Conservation (phyloP, 2,329 filamentous ascomycete genomes). For the Sclerotinia sclerotiorum region DNA sequence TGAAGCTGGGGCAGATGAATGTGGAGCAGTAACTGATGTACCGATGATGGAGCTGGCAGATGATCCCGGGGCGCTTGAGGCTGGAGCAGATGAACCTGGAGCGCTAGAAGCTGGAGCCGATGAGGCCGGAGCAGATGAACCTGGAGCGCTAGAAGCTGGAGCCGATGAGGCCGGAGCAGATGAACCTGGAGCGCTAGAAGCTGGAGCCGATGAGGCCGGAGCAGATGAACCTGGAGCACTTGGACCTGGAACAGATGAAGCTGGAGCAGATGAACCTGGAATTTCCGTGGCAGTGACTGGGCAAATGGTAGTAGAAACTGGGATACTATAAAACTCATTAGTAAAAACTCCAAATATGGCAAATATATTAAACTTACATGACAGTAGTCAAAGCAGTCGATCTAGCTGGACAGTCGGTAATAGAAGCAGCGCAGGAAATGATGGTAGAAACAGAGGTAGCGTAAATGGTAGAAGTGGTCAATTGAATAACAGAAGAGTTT, state of each 20-base stretch:
- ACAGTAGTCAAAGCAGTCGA: slow-evolving; percentile 44
- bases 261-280: slow-evolving; percentile 3
- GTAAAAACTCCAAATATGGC: background rate
- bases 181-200: no score
- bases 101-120: background rate
- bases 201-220: no score
- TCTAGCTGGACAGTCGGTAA: slow-evolving; percentile 53
- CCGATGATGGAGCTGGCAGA: no score
- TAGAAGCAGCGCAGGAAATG: slow-evolving; percentile 49
- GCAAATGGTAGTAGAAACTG: slow-evolving; percentile 47
- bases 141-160: background rate
- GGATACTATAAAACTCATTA: slow-evolving; percentile 33
- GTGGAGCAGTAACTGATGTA: no score
- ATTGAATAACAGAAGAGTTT: slow-evolving; percentile 7
- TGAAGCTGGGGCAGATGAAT: no score
- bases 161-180: no score
- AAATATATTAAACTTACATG: slow-evolving; percentile 27
- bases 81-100: no score
- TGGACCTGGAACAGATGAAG: background rate
- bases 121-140: background rate
- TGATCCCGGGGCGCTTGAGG: no score
- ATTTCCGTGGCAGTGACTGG: slow-evolving; percentile 28
- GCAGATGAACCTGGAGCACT: no score
- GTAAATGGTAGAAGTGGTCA: slow-evolving; percentile 49
- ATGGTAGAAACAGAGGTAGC: slow-evolving; percentile 52